A percentile compares a stretch with the other conserved stretches of the same genome.
phyloP scores from a whole-genome alignment of 306 rosid species.

The Casuarina glauca region DNA sequence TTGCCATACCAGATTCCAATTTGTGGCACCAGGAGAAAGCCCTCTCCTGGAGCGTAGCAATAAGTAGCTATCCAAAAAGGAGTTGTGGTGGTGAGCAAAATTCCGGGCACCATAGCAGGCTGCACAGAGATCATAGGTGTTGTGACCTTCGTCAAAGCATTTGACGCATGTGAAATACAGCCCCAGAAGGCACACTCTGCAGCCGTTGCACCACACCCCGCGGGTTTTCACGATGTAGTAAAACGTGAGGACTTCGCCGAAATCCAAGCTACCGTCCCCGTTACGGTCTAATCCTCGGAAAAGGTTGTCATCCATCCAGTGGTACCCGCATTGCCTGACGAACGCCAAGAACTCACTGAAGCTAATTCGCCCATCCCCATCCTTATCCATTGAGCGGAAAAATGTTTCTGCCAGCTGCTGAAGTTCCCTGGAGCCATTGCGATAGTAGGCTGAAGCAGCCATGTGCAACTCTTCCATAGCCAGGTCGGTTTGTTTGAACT shows the following conservation, averaged over 20 bases:
- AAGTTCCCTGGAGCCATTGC: neutral
- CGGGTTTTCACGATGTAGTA: conserved; percentile 19
- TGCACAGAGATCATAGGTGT: conserved; percentile 9
- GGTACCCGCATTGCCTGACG: conserved; percentile 2
- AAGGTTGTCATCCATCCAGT: neutral
- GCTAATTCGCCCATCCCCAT: conserved; percentile 12
- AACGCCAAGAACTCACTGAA: conserved; percentile 1
- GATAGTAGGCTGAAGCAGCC: conserved; percentile 9
- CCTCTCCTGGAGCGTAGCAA: neutral
- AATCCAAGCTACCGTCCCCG: conserved; percentile 9
- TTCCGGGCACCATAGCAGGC: neutral
- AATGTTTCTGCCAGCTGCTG: neutral
- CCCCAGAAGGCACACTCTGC: neutral
- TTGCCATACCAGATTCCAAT: conserved; percentile 1
- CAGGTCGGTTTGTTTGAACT: neutral
- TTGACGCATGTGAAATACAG: conserved; percentile 13
- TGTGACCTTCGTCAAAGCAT: neutral
- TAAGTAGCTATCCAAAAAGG: conserved; percentile 13
- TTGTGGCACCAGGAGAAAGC: neutral
- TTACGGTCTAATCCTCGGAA: conserved; percentile 5
- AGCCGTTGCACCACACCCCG: neutral
- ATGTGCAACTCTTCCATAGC: conserved; percentile 17
- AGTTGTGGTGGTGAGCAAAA: neutral
- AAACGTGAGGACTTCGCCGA: conserved; percentile 16
- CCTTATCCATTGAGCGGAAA: conserved; percentile 16